A percentile compares a stretch with the other conserved stretches of the same genome.
Evolutionary conservation across 371 early-diverging fungal genomes (phyloP).

Genomic region (Funneliformis caledonium): DNA sequence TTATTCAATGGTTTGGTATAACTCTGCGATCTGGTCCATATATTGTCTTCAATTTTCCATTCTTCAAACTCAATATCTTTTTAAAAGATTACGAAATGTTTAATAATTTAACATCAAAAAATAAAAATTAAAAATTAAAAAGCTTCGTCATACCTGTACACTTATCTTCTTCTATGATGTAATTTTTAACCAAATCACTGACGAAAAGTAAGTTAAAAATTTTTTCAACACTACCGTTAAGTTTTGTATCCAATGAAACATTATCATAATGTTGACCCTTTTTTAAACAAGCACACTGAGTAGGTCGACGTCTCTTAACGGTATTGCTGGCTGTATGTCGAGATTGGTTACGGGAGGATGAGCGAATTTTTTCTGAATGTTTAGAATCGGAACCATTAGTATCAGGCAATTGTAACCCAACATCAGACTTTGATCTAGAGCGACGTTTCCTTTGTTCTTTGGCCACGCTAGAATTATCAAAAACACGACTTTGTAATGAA

Average conservation of each 20-base stretch:
- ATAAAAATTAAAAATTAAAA: not conserved
- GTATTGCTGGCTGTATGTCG: not conserved
- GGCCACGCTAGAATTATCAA: constrained; percentile 32
- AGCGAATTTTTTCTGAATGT: not conserved
- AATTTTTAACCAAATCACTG: constrained; percentile 50
- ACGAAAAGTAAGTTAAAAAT: constrained; percentile 35
- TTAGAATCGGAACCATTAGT: constrained; percentile 1
- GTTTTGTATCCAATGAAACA: constrained; percentile 55
- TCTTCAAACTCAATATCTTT: constrained; percentile 51
- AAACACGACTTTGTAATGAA: constrained; percentile 24
- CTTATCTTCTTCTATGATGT: constrained; percentile 52
- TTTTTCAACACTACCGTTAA: constrained; percentile 54
- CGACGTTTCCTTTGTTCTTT: constrained; percentile 32
- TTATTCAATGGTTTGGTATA: constrained; percentile 53
- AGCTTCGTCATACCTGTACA: constrained; percentile 47
- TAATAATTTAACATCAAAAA: not conserved
- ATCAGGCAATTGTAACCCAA: not conserved
- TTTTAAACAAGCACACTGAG: constrained; percentile 56
- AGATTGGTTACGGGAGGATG: constrained; percentile 1
- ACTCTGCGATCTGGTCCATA: constrained; percentile 45
- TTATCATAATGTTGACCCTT: constrained; percentile 56
- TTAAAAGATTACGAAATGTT: not conserved
- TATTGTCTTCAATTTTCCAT: constrained; percentile 49
- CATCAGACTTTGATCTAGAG: constrained; percentile 12
- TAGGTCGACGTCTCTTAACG: constrained; percentile 22